Percentiles rank a stretch among this genome's conserved stretches.
Conservation (phyloP, 257 asterid genomes). For the Solanum virginianum region DNA sequence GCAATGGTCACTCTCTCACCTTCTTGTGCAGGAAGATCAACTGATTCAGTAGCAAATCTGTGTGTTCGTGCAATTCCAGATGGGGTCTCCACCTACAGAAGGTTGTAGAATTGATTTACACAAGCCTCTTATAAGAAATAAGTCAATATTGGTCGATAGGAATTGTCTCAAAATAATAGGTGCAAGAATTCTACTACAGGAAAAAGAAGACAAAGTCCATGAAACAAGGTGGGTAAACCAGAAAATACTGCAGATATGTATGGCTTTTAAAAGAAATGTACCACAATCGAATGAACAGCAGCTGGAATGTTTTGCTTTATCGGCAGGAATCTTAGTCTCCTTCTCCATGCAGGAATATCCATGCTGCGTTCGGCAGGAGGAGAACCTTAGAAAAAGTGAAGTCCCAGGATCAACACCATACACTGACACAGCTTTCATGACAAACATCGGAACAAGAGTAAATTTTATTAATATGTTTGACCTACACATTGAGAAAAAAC, state of each 20-base stretch:
- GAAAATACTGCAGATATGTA: not conserved
- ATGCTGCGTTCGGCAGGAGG: slow-evolving; percentile 99
- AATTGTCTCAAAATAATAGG: not conserved
- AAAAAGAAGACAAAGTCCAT: not conserved
- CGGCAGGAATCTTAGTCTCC: slow-evolving; percentile 58
- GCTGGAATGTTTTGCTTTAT: slow-evolving; percentile 80
- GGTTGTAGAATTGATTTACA: not conserved
- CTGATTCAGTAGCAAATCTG: slow-evolving; percentile 95
- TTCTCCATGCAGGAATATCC: slow-evolving; percentile 95
- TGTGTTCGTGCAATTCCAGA: slow-evolving; percentile 83
- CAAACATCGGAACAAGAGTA: not conserved
- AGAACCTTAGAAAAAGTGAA: slow-evolving; percentile 97
- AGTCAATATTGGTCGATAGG: not conserved
- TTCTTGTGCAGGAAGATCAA: slow-evolving; percentile 84
- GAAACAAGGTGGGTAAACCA: not conserved
- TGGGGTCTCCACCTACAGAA: slow-evolving; percentile 75
- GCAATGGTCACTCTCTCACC: slow-evolving; percentile 95
- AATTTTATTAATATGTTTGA: not conserved
- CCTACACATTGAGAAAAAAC: not conserved
- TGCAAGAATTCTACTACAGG: not conserved
- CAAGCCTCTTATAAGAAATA: not conserved
- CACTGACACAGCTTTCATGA: not conserved
- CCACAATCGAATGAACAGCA: slow-evolving; percentile 90
- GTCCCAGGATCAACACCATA: slow-evolving; percentile 74
- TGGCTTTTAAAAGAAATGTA: slow-evolving; percentile 13